A percentile compares a stretch with the other conserved stretches of the same genome.
Conservation (phyloP, 1,284 basidiomycete species). For the Trichosporon sp. region DNA sequence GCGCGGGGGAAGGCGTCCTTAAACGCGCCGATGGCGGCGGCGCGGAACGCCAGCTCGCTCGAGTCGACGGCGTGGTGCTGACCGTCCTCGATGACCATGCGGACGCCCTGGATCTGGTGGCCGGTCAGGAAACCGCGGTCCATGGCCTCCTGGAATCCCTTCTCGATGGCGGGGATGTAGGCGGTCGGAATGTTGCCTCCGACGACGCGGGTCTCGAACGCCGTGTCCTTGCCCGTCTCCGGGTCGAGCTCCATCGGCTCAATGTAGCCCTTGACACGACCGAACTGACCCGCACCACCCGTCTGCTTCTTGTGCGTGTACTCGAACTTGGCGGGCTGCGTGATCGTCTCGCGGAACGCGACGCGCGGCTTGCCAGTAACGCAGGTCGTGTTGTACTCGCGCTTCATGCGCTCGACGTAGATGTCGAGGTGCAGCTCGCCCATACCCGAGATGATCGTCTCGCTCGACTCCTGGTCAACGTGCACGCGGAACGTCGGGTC, state of each 20-base stretch:
- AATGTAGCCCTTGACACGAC: constrained; percentile 82
- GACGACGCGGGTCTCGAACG: constrained; percentile 84
- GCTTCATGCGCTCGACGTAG: constrained; percentile 97
- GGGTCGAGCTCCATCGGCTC: constrained; percentile 81
- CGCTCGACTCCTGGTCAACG: constrained; percentile 87
- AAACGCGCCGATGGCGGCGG: constrained; percentile 87
- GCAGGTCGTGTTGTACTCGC: constrained; percentile 94
- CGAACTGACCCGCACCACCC: constrained; percentile 95
- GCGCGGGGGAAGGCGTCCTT: constrained; percentile 79
- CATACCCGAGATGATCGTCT: constrained; percentile 99
- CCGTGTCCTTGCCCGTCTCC: constrained; percentile 77
- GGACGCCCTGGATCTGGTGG: constrained; percentile 78
- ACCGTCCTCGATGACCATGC: constrained; percentile 88
- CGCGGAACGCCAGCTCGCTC: constrained; percentile 89
- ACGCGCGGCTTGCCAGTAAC: constrained; percentile 94
- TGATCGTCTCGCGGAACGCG: constrained; percentile 93
- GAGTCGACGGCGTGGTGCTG: constrained; percentile 94
- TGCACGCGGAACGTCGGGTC: constrained; percentile 99
- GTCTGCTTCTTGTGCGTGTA: constrained; percentile 99
- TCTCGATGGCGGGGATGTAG: constrained; percentile 93
- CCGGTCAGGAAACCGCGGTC: constrained; percentile 89
- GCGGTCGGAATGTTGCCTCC: constrained; percentile 86
- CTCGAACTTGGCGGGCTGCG: constrained; percentile 70
- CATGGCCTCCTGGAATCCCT: constrained; percentile 93
- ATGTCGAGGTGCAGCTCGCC: constrained; percentile 98